Evolutionary conservation across 805 yeast genomes (phyloP).

Genomic region (Candida adriatica): DNA sequence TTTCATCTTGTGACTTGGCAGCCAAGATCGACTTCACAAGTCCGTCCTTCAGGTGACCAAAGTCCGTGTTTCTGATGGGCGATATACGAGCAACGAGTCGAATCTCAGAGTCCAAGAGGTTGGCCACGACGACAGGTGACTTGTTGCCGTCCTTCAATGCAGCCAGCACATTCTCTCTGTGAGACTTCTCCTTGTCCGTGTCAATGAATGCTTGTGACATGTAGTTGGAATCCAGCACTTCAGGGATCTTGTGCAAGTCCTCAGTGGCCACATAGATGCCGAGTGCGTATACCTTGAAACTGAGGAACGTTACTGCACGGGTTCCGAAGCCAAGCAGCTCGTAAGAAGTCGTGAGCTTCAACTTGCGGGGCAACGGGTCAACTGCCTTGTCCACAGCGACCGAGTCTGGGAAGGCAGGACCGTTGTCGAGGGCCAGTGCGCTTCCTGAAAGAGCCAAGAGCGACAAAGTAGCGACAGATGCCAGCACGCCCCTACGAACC

Average conservation of each 20-base stretch:
- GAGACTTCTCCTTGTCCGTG: conserved; percentile 26
- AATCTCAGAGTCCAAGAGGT: conserved; percentile 51
- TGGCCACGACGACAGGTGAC: conserved; percentile 47
- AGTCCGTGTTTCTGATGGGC: conserved; percentile 89
- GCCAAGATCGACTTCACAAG: conserved; percentile 73
- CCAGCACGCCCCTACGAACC: too few species aligned
- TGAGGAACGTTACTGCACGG: conserved; percentile 74
- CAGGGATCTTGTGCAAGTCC: conserved; percentile 39
- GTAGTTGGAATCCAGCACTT: conserved; percentile 37
- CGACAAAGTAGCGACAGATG: too few species aligned
- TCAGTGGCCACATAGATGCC: conserved; percentile 71
- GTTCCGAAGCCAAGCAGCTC: conserved; percentile 73
- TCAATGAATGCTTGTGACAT: conserved; percentile 32
- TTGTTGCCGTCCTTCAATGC: conserved; percentile 45
- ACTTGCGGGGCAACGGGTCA: conserved; percentile 30
- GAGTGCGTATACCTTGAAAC: conserved; percentile 78
- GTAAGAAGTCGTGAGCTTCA: conserved; percentile 32
- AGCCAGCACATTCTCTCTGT: conserved; percentile 31
- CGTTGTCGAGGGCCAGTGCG: conserved; percentile 12
- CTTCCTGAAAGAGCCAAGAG: too few species aligned
- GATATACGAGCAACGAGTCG: conserved; percentile 68
- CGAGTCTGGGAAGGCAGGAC: conserved; percentile 13
- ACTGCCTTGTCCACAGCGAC: conserved; percentile 44
- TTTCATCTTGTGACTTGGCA: conserved; percentile 43
- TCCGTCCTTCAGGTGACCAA: conserved; percentile 84